Evolutionary conservation across 1,284 basidiomycete genomes (phyloP).

Genomic region (Pseudozyma thailandica): DNA sequence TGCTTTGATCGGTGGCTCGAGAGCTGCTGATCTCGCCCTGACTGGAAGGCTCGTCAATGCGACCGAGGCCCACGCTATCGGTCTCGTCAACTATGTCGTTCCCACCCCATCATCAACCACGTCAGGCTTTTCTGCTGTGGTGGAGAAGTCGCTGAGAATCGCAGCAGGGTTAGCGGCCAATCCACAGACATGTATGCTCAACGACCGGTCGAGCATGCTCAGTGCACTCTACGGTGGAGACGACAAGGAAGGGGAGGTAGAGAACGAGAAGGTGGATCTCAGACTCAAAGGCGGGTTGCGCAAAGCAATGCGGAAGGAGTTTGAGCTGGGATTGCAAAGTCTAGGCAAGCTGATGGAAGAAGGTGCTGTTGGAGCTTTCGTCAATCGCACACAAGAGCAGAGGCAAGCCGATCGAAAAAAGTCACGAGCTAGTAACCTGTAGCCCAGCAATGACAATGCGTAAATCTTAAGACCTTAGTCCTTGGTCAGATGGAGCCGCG

Average conservation of each 20-base stretch:
- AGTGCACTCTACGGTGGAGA: constrained; percentile 21
- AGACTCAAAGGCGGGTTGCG: constrained; percentile 32
- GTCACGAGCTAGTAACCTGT: constrained; percentile 29
- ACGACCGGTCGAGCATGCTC: constrained; percentile 39
- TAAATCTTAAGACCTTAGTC: no score
- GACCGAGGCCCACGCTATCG: constrained; percentile 24
- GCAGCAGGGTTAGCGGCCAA: constrained; percentile 24
- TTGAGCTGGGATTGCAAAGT: constrained; percentile 33
- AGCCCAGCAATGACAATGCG: neutral
- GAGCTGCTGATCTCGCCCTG: constrained; percentile 32
- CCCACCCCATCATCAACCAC: neutral
- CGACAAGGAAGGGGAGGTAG: neutral
- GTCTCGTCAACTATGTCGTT: constrained; percentile 35
- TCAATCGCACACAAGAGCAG: constrained; percentile 27
- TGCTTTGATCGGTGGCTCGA: constrained; percentile 28
- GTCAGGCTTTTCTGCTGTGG: constrained; percentile 14
- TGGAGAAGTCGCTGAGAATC: constrained; percentile 24
- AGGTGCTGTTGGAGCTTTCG: constrained; percentile 36
- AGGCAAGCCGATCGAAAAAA: constrained; percentile 22
- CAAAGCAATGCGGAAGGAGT: constrained; percentile 37
- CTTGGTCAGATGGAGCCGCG: no score
- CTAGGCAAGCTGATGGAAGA: constrained; percentile 29
- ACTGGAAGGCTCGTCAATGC: constrained; percentile 34
- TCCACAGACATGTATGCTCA: constrained; percentile 47
- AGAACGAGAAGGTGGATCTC: constrained; percentile 17